Evolutionary conservation across 2,329 filamentous ascomycete genomes (phyloP).

Genomic region (Verticillium longisporum): DNA sequence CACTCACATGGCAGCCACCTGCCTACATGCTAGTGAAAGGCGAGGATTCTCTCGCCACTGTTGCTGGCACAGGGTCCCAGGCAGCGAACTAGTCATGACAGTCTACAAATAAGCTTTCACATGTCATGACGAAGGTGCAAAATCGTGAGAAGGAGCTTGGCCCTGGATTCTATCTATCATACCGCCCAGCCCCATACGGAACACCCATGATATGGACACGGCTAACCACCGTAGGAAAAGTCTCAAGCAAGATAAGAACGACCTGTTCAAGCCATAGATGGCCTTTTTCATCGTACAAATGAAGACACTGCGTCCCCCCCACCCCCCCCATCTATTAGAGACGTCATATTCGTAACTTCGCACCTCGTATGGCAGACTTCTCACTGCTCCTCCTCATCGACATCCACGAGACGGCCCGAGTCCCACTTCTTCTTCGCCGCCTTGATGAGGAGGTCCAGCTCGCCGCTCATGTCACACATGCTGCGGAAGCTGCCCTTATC

Average conservation of each 20-base stretch:
- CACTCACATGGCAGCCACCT: too few relatives aligned
- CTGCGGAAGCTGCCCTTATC: conserved; percentile 56
- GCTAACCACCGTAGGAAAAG: background rate
- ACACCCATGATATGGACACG: background rate
- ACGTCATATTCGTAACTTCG: background rate
- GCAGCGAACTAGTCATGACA: too few relatives aligned
- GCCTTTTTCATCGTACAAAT: background rate
- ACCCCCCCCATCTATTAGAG: background rate
- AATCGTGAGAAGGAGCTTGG: too few relatives aligned
- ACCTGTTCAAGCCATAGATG: background rate
- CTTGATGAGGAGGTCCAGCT: conserved; percentile 42
- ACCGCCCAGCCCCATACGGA: background rate
- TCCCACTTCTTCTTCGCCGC: conserved; percentile 50
- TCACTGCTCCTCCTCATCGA: conserved; percentile 11
- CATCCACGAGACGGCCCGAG: conserved; percentile 27
- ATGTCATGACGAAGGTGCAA: too few relatives aligned
- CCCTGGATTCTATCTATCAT: too few relatives aligned
- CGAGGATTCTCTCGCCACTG: too few relatives aligned
- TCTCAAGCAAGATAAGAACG: background rate
- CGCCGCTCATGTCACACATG: conserved; percentile 62
- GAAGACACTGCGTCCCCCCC: background rate
- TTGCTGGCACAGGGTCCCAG: too few relatives aligned
- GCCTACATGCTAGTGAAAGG: too few relatives aligned
- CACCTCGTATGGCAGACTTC: background rate
- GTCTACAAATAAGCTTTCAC: too few relatives aligned